phyloP scores from a whole-genome alignment of 495 filamentous ascomycete species.

The Tricharina praecox region DNA sequence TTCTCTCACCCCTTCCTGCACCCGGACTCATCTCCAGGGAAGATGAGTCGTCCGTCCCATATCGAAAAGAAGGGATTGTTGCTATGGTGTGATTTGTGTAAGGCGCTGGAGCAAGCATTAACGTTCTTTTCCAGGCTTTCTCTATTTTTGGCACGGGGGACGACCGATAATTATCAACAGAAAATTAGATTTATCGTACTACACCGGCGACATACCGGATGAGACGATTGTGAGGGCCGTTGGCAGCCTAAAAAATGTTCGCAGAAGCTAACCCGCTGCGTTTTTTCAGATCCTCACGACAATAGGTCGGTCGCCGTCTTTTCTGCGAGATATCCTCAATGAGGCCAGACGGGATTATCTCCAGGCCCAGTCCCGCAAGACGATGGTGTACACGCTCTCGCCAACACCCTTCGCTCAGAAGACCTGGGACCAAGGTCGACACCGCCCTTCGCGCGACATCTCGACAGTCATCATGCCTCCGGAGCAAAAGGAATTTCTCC shows the following conservation, averaged over 20 bases:
- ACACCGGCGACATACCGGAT: constrained; percentile 24
- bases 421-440: constrained; percentile 24
- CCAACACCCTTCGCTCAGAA: constrained; percentile 24
- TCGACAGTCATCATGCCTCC: constrained; percentile 51
- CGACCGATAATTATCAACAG: constrained; percentile 24
- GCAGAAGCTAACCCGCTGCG: not conserved
- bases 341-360: constrained; percentile 36
- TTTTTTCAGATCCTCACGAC: constrained; percentile 21
- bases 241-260: constrained; percentile 3
- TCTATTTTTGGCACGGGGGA: constrained; percentile 24
- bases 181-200: constrained; percentile 23
- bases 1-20: no score
- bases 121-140: constrained; percentile 13
- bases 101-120: no score
- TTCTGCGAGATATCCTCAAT: constrained; percentile 48
- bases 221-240: constrained; percentile 24
- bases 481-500: constrained; percentile 51
- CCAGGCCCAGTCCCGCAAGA: constrained; percentile 23
- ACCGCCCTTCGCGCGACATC: constrained; percentile 41
- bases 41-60: no score
- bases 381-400: constrained; percentile 25
- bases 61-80: no score
- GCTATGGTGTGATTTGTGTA: no score
- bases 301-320: constrained; percentile 45
- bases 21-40: no score